Percentiles rank a stretch among this genome's conserved stretches.
These are phyloP conservation scores for Vanilla planifolia DNA, from an alignment of 106 monocot species.

Conservation along the genomic window DNA sequence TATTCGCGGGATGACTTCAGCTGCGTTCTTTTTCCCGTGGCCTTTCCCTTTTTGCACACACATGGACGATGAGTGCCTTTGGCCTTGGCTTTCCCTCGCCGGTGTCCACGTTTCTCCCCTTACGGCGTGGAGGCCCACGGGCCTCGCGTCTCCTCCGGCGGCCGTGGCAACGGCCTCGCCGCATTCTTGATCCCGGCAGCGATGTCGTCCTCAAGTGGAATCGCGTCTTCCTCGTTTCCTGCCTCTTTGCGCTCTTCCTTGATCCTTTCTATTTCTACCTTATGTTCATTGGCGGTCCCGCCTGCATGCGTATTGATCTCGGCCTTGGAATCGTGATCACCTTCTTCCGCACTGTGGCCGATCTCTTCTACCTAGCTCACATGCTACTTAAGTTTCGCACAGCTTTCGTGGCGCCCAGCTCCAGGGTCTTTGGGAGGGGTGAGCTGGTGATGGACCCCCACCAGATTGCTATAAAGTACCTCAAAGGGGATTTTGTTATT, in stretches of 20 bases:
- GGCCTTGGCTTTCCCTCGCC: slow-evolving; percentile 14
- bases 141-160: slow-evolving; percentile 5
- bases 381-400: slow-evolving; percentile 78
- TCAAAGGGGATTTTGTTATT: slow-evolving; percentile 56
- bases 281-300: slow-evolving; percentile 44
- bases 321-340: slow-evolving; percentile 51
- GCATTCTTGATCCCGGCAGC: slow-evolving; percentile 80
- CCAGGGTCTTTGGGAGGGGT: slow-evolving; percentile 74
- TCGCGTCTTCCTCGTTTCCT: slow-evolving; percentile 72
- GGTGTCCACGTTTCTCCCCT: slow-evolving; percentile 13
- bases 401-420: slow-evolving; percentile 84
- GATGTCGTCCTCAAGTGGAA: slow-evolving; percentile 66
- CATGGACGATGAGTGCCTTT: slow-evolving; percentile 17
- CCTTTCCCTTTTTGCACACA: slow-evolving; percentile 2
- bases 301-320: slow-evolving; percentile 56
- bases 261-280: slow-evolving; percentile 90
- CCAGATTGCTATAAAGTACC: slow-evolving; percentile 64
- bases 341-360: slow-evolving; percentile 56
- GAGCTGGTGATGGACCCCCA: slow-evolving; percentile 68
- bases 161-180: slow-evolving; percentile 28
- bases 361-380: slow-evolving; percentile 55
- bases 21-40: not conserved
- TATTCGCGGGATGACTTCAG: not conserved
- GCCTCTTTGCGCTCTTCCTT: slow-evolving; percentile 74
- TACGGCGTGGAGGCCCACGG: not conserved